phyloP scores from a whole-genome alignment of 1,284 basidiomycete species.

The Naganishia albida region DNA sequence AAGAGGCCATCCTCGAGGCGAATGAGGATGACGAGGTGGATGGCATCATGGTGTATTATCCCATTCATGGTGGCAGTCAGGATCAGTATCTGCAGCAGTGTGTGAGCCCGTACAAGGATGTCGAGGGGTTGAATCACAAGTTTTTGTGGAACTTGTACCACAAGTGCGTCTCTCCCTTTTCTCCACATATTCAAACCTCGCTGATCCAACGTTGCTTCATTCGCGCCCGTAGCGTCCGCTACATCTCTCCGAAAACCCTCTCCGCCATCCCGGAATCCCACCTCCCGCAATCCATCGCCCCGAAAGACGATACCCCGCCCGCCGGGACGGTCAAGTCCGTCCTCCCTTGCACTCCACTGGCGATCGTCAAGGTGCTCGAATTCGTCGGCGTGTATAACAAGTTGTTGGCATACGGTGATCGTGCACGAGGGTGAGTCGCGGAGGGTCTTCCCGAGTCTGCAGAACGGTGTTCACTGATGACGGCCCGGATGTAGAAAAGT shows the following conservation, averaged over 20 bases:
- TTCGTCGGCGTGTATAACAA: constrained; percentile 88
- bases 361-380: constrained; percentile 93
- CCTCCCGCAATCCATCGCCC: constrained; percentile 32
- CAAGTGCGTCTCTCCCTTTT: constrained; percentile 51
- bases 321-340: constrained; percentile 86
- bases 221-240: constrained; percentile 41
- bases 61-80: constrained; percentile 84
- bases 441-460: not conserved
- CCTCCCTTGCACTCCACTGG: constrained; percentile 93
- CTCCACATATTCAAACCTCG: constrained; percentile 55
- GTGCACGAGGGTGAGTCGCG: constrained; percentile 70
- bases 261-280: constrained; percentile 48
- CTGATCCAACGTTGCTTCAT: constrained; percentile 33
- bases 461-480: not conserved
- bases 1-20: constrained; percentile 91
- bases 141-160: constrained; percentile 97
- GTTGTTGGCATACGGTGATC: constrained; percentile 87
- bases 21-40: constrained; percentile 83
- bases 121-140: constrained; percentile 94
- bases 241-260: constrained; percentile 56
- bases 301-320: constrained; percentile 63
- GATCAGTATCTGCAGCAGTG: constrained; percentile 96
- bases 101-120: constrained; percentile 93
- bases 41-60: constrained; percentile 98
- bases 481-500: constrained; percentile 59